phyloP scores from a whole-genome alignment of 108 stramenopile genomes.

The Cyclostephanos tholiformis region DNA sequence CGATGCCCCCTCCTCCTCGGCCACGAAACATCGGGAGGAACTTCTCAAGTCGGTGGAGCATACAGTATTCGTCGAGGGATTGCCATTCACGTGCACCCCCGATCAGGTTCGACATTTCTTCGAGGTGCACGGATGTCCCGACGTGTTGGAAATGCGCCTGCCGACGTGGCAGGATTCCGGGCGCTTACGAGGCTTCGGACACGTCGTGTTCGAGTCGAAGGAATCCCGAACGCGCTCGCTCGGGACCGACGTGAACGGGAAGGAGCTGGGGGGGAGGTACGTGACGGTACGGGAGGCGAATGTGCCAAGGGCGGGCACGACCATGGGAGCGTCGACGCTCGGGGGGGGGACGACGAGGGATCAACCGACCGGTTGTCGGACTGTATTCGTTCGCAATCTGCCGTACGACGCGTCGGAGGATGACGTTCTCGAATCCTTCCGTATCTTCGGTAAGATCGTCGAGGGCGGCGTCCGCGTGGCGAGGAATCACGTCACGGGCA shows the following conservation, averaged over 20 bases:
- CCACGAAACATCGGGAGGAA: conserved; percentile 11
- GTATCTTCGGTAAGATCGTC: conserved; percentile 52
- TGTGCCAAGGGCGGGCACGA: conserved; percentile 49
- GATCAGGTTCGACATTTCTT: conserved; percentile 83
- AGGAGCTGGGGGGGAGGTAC: conserved; percentile 81
- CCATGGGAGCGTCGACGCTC: conserved; percentile 20
- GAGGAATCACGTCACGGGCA: conserved; percentile 58
- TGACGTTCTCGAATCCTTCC: conserved; percentile 70
- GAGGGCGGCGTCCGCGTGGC: conserved; percentile 78
- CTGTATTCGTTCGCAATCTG: conserved; percentile 90
- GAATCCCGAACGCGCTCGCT: conserved; percentile 63
- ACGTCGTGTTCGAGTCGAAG: conserved; percentile 79
- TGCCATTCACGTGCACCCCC: conserved; percentile 79
- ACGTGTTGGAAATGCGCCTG: conserved; percentile 80
- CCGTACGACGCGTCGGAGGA: conserved; percentile 90
- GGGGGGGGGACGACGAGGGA: conserved; percentile 23
- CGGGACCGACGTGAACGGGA: conserved; percentile 58
- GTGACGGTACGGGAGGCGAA: conserved; percentile 76
- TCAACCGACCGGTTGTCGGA: conserved; percentile 67
- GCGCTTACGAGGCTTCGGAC: conserved; percentile 91
- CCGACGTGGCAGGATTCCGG: conserved; percentile 95
- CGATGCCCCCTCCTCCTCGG: neutral
- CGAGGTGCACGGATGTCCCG: conserved; percentile 47
- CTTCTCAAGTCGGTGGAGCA: conserved; percentile 40
- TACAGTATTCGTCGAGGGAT: conserved; percentile 92